phyloP scores from a whole-genome alignment of 768 basidiomycete species.

The Tulasnella sp. region DNA sequence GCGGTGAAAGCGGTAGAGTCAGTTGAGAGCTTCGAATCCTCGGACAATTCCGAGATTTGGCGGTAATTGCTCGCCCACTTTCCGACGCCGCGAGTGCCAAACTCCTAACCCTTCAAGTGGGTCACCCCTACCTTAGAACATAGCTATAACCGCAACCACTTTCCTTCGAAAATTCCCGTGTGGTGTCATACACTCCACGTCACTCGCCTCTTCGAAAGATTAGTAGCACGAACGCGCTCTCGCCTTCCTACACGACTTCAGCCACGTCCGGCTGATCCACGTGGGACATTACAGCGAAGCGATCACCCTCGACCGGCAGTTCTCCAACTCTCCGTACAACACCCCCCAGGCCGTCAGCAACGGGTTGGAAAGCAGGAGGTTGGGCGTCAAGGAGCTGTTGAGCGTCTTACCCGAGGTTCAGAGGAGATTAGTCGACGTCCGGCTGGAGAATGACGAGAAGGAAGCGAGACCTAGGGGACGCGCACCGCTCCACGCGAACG shows the following conservation, averaged over 20 bases:
- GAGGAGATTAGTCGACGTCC: conserved; percentile 47
- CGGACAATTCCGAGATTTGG: too few species aligned
- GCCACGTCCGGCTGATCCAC: conserved; percentile 66
- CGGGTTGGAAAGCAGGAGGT: conserved; percentile 21
- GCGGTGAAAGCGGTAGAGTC: too few species aligned
- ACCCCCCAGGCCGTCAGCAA: conserved; percentile 19
- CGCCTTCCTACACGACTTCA: conserved; percentile 59
- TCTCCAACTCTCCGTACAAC: conserved; percentile 30
- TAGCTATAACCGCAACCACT: too few species aligned
- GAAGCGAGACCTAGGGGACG: not conserved
- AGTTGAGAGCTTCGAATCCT: too few species aligned
- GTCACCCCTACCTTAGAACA: too few species aligned
- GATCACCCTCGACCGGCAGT: conserved; percentile 60
- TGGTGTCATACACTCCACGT: conserved; percentile 47
- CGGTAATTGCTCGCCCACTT: too few species aligned
- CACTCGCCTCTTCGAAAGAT: conserved; percentile 25
- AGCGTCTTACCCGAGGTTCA: conserved; percentile 50
- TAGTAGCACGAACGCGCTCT: conserved; percentile 34
- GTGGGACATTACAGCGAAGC: conserved; percentile 59
- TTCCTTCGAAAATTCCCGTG: conserved; percentile 46
- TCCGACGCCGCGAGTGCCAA: too few species aligned
- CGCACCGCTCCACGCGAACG: conserved; percentile 13
- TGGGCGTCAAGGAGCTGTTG: conserved; percentile 61
- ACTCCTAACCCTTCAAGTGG: too few species aligned
- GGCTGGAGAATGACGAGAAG: conserved; percentile 32